phyloP scores from a whole-genome alignment of 768 basidiomycete species.

The Calocera cornea region DNA sequence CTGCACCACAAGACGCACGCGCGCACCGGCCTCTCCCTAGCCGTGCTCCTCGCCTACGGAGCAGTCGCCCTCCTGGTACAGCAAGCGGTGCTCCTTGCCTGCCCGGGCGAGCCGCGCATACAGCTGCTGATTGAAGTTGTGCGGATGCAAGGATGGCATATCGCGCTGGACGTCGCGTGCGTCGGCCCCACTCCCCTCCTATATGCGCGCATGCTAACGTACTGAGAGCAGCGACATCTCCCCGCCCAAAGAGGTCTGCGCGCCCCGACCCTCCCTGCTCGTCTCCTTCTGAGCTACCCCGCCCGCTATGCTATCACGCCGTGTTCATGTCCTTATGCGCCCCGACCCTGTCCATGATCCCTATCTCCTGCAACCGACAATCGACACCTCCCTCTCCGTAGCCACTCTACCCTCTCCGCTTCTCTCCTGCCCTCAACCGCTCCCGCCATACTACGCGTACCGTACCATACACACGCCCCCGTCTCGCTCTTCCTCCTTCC shows the following conservation, averaged over 20 bases:
- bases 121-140: background rate
- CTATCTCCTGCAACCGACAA: no score
- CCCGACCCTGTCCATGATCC: no score
- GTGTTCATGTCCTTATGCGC: no score
- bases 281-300: background rate
- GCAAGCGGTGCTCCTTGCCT: background rate
- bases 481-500: no score
- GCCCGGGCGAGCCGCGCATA: background rate
- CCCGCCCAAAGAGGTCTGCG: background rate
- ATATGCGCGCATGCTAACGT: background rate
- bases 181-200: background rate
- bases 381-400: no score
- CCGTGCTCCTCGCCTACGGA: background rate
- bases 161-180: background rate
- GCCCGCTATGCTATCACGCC: no score
- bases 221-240: background rate
- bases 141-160: background rate
- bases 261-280: background rate
- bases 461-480: no score
- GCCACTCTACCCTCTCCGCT: no score
- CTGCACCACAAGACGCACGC: background rate
- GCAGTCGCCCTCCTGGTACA: background rate
- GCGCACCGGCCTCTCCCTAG: background rate
- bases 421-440: no score
- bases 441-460: no score